phyloP scores from a whole-genome alignment of 345 rosid species.

The Acer campestre region DNA sequence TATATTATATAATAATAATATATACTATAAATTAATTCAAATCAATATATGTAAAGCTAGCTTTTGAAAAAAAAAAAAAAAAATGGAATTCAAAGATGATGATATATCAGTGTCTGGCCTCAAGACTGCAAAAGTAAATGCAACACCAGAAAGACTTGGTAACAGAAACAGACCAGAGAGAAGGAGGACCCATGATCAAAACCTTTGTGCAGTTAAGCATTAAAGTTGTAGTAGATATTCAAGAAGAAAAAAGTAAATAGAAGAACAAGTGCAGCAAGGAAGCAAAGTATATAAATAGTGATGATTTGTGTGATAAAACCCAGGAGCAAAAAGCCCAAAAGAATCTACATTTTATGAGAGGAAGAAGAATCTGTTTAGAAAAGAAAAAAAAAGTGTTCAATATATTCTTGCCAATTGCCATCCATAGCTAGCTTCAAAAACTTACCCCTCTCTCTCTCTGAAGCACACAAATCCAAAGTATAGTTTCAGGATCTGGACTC shows the following conservation, averaged over 20 bases:
- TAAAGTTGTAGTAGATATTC: slow-evolving; percentile 20
- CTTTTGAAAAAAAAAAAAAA: not conserved
- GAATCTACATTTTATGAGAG: slow-evolving; percentile 27
- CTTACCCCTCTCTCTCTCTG: slow-evolving; percentile 1
- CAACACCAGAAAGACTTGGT: slow-evolving; percentile 23
- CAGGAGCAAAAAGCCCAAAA: slow-evolving; percentile 19
- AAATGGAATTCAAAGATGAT: not conserved
- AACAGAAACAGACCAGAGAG: slow-evolving; percentile 23
- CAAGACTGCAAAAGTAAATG: slow-evolving; percentile 36
- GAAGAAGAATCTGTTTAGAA: slow-evolving; percentile 14
- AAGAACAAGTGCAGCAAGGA: not conserved
- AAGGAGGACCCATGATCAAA: slow-evolving; percentile 33
- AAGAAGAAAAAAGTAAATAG: slow-evolving; percentile 6
- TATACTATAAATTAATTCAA: not conserved
- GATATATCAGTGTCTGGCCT: slow-evolving; percentile 19
- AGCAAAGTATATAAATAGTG: not conserved
- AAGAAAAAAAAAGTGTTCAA: not conserved
- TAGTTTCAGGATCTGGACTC: slow-evolving; percentile 13
- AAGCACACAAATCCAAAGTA: slow-evolving; percentile 15
- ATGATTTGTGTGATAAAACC: not conserved
- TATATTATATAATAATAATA: not conserved
- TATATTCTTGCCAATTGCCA: not conserved
- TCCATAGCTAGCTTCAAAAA: not conserved
- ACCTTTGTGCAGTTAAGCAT: slow-evolving; percentile 21
- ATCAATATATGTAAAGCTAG: slow-evolving; percentile 4